Conservation (phyloP, 1,284 basidiomycete species). For the Sporisorium sorghi region DNA sequence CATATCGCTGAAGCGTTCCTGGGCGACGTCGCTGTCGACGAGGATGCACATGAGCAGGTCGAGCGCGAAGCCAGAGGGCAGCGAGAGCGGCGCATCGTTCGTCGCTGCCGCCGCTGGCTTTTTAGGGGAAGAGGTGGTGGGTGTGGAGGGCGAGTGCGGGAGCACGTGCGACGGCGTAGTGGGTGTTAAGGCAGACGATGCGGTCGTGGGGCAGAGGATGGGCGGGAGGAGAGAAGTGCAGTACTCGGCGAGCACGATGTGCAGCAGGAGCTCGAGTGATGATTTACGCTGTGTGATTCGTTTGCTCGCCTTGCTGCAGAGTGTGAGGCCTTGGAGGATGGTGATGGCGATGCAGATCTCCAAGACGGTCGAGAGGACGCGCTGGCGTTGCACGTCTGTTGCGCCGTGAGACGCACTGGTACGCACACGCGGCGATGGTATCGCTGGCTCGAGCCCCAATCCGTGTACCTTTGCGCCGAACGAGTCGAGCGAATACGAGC, state of each 20-base stretch:
- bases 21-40: constrained; percentile 31
- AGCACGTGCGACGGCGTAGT: constrained; percentile 10
- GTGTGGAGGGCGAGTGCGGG: constrained; percentile 14
- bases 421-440: neutral
- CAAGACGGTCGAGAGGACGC: constrained; percentile 20
- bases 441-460: neutral
- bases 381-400: constrained; percentile 21
- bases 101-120: neutral
- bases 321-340: constrained; percentile 48
- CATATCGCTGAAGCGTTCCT: constrained; percentile 42
- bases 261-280: constrained; percentile 37
- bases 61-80: constrained; percentile 45
- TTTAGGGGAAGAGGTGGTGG: constrained; percentile 6
- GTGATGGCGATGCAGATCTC: constrained; percentile 44
- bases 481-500: constrained; percentile 1
- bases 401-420: neutral
- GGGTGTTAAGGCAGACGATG: constrained; percentile 4
- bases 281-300: constrained; percentile 41
- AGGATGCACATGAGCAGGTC: constrained; percentile 52
- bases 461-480: neutral
- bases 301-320: constrained; percentile 30
- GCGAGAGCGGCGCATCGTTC: constrained; percentile 22
- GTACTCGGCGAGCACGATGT: constrained; percentile 44
- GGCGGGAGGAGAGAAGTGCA: constrained; percentile 38
- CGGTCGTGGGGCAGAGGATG: constrained; percentile 17